Percentiles rank a stretch among this genome's conserved stretches.
Evolutionary conservation across 345 rosid species (phyloP).

Genomic region (Sisymbrium irio): DNA sequence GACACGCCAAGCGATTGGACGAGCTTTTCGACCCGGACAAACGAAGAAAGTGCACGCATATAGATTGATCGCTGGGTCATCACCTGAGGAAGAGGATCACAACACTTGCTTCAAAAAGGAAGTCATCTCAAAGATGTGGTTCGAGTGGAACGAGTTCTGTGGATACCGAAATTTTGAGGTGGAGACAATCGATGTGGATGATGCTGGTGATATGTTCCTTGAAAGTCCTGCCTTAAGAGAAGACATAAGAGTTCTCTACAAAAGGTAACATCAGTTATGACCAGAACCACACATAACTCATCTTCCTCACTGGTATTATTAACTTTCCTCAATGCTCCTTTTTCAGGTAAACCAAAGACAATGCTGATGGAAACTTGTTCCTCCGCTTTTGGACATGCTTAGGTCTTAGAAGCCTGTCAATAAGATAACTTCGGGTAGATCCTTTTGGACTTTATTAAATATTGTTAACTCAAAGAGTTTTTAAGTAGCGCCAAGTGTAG

Average conservation of each 20-base stretch:
- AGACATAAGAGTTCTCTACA: slow-evolving; percentile 63
- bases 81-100: slow-evolving; percentile 88
- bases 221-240: slow-evolving; percentile 56
- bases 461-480: neutral
- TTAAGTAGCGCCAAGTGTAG: slow-evolving; percentile 8
- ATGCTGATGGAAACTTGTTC: slow-evolving; percentile 16
- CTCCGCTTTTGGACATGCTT: slow-evolving; percentile 23
- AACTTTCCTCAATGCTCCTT: neutral
- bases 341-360: slow-evolving; percentile 12
- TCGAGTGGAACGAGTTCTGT: slow-evolving; percentile 87
- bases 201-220: slow-evolving; percentile 60
- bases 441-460: neutral
- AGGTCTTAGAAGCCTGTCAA: slow-evolving; percentile 14
- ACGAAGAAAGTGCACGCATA: slow-evolving; percentile 77
- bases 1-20: slow-evolving; percentile 91
- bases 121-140: slow-evolving; percentile 88
- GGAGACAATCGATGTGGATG: slow-evolving; percentile 52
- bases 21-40: slow-evolving; percentile 93
- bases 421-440: slow-evolving; percentile 14
- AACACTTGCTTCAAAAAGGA: slow-evolving; percentile 78
- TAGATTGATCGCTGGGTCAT: slow-evolving; percentile 73
- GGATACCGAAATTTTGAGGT: slow-evolving; percentile 62
- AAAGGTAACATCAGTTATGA: slow-evolving; percentile 49
- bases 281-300: neutral
- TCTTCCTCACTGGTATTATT: neutral